Evolutionary conservation across 148 eudicot genomes (phyloP), one percentile per base, ranked within the genome.

Genomic region (Amaranthus palmeri): DNA sequence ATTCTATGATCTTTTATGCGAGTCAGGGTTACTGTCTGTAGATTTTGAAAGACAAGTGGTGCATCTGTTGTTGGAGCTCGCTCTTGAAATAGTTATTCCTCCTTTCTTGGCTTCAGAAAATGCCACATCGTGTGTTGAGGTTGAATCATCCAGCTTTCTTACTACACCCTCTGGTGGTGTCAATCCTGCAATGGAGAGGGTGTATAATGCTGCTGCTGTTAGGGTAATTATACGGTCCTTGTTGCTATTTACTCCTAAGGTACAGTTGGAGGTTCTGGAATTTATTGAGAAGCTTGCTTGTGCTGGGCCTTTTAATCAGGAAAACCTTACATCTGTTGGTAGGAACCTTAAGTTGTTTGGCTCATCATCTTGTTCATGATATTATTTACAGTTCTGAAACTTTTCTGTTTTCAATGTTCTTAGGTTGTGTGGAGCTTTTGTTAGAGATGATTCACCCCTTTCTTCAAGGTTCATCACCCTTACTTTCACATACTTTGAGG

Each of bases 351-450:
- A 70, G 48, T 65, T 6, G 8, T 69, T 69, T 70, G 15, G 59
- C 57, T 61, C 67, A 55, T 72, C 18, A 49, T 60, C 49, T 75
- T 71, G 56, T 62, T 40, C 12, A 62, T 57, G 59, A 17, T 61
- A 10, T 69, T 42, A 2, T 53, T 13, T 57, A 7, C 13, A 57
- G 42, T 68, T 53, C 72, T 76, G 67, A 59, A 82, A 25, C 73
- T 53, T 7, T 43, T 25, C 43, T 15, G 57, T 68, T 81, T 8
- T 18, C 51, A 60, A 14, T 79, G 56, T 69, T 81, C 17, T 56
- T 81, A 96, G 99, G 99, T 62, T 96, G 99, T 55, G 92, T 96
- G 83, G 96, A 90, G 76, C 97, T 96, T 83, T 88, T 96, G 43
- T 81, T 96, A 79, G 99, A 96, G 85, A 88, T 82, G 69, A 86